Percentiles rank a stretch among this genome's conserved stretches.
Conservation (phyloP, 176 grass and related monocot genomes). For the Paspalum notatum region DNA sequence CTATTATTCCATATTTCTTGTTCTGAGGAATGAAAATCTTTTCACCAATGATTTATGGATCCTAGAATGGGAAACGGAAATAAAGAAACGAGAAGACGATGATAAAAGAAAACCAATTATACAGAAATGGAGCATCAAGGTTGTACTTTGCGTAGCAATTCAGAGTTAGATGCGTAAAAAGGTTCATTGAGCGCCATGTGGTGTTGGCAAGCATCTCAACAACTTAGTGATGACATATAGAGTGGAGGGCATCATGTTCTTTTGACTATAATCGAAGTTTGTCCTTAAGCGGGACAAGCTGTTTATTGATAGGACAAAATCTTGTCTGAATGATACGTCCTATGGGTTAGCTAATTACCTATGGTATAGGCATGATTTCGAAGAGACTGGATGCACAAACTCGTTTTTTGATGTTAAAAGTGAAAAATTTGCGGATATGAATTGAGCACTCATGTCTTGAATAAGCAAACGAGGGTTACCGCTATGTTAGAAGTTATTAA, state of each 20-base stretch:
- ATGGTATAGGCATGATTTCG: slow-evolving; percentile 20
- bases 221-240: slow-evolving; percentile 39
- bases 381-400: slow-evolving; percentile 43
- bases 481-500: neutral
- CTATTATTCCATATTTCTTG: neutral
- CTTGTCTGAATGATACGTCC: slow-evolving; percentile 46
- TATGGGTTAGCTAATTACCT: slow-evolving; percentile 47
- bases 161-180: slow-evolving; percentile 17
- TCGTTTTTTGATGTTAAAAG: slow-evolving; percentile 30
- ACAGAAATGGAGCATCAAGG: neutral
- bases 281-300: slow-evolving; percentile 42
- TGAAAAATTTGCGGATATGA: slow-evolving; percentile 26
- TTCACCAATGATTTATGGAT: neutral
- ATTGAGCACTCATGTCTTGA: neutral
- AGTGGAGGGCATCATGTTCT: slow-evolving; percentile 54
- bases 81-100: neutral
- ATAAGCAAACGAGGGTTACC: neutral
- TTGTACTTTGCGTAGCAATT: neutral
- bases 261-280: slow-evolving; percentile 51
- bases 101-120: neutral
- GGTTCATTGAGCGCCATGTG: slow-evolving; percentile 5
- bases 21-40: neutral
- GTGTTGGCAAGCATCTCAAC: slow-evolving; percentile 40
- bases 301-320: slow-evolving; percentile 49
- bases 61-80: neutral